Conservation (phyloP, 345 rosid genomes). For the Iberis pinnata region DNA sequence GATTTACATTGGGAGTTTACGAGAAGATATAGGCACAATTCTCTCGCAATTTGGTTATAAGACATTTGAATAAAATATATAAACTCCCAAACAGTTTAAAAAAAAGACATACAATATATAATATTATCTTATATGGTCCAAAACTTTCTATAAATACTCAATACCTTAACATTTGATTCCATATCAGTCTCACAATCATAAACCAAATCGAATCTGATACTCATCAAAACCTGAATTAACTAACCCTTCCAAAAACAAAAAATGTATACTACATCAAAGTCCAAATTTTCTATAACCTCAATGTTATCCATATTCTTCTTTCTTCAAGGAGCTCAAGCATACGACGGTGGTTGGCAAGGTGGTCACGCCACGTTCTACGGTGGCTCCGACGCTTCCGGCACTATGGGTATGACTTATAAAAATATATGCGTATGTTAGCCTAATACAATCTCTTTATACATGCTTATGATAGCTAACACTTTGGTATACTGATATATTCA, state of each 20-base stretch:
- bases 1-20: neutral
- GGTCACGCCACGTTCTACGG: slow-evolving; percentile 81
- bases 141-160: slow-evolving; percentile 17
- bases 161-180: slow-evolving; percentile 12
- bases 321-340: slow-evolving; percentile 38
- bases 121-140: slow-evolving; percentile 6
- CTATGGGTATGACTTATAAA: slow-evolving; percentile 46
- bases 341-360: slow-evolving; percentile 61
- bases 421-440: neutral
- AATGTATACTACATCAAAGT: slow-evolving; percentile 11
- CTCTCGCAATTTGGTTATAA: slow-evolving; percentile 16
- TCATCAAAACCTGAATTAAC: slow-evolving; percentile 20
- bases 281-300: slow-evolving; percentile 13
- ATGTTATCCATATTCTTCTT: slow-evolving; percentile 4
- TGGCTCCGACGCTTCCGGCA: slow-evolving; percentile 74
- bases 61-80: slow-evolving; percentile 9
- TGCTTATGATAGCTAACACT: slow-evolving; percentile 11
- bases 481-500: slow-evolving; percentile 16
- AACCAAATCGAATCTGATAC: slow-evolving; percentile 8
- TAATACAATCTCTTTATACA: neutral
- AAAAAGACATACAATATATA: slow-evolving; percentile 4
- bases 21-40: slow-evolving; percentile 16
- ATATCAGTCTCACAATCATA: slow-evolving; percentile 9
- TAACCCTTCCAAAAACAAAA: slow-evolving; percentile 7
- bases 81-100: slow-evolving; percentile 10